A percentile compares a stretch with the other conserved stretches of the same genome.
phyloP scores from a whole-genome alignment of 179 eudicot species.

The Actinidia chinensis region DNA sequence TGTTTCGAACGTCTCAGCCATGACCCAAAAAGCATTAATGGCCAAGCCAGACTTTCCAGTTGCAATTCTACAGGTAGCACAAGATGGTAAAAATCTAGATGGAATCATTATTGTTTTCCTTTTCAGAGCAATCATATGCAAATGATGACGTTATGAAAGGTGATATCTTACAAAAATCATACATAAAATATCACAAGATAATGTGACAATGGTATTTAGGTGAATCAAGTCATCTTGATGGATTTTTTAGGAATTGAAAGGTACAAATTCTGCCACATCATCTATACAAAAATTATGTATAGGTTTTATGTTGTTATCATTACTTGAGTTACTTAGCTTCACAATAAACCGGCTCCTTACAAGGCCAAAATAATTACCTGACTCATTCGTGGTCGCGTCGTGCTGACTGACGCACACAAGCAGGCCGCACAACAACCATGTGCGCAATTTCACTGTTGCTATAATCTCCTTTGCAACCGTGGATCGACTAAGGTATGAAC shows the following conservation, averaged over 20 bases:
- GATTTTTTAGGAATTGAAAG: no score
- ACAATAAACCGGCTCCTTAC: neutral
- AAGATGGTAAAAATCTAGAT: no score
- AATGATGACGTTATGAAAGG: no score
- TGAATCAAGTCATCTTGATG: no score
- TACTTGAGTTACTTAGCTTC: neutral
- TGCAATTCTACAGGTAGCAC: no score
- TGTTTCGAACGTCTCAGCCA: neutral
- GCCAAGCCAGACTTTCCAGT: neutral
- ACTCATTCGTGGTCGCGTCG: conserved; percentile 67
- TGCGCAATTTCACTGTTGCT: conserved; percentile 51
- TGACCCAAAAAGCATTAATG: neutral
- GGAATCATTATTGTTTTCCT: neutral
- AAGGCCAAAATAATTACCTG: conserved; percentile 39
- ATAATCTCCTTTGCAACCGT: conserved; percentile 39
- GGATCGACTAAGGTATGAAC: conserved; percentile 48
- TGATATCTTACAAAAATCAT: no score
- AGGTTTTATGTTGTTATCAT: no score
- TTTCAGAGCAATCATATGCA: neutral
- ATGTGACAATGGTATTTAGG: no score
- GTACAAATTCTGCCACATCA: no score
- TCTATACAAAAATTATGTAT: no score
- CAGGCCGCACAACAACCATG: conserved; percentile 68
- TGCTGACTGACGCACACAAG: conserved; percentile 67
- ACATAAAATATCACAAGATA: no score